These are phyloP conservation scores for Glarea lozoyensis DNA, from an alignment of 495 filamentous ascomycete genomes.

Conservation along the genomic window DNA sequence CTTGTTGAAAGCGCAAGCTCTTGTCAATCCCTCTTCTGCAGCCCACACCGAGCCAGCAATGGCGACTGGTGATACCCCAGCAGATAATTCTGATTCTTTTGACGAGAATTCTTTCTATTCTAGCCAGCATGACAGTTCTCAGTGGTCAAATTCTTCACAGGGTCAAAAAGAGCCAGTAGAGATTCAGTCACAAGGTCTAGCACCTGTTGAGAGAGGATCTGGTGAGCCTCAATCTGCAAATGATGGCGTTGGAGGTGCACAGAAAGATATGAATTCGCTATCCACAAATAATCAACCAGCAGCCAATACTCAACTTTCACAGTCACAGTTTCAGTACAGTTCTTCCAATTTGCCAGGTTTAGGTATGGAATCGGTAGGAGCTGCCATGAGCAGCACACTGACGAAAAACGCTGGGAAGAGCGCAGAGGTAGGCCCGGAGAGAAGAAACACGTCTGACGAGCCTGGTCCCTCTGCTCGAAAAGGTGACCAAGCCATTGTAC, in stretches of 20 bases:
- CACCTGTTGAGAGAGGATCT: conserved; percentile 11
- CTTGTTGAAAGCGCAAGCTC: conserved; percentile 58
- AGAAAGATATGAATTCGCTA: conserved; percentile 17
- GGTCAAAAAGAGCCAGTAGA: conserved; percentile 34
- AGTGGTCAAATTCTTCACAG: conserved; percentile 30
- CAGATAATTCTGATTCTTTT: conserved; percentile 73
- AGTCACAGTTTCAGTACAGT: conserved; percentile 3
- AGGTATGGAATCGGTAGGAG: too few relatives aligned
- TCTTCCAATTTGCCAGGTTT: too few relatives aligned
- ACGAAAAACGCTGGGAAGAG: not conserved
- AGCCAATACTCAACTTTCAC: conserved; percentile 5
- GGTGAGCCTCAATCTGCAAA: conserved; percentile 4
- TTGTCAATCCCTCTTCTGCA: conserved; percentile 49
- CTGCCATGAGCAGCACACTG: too few relatives aligned
- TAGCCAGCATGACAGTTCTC: conserved; percentile 54
- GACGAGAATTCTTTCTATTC: conserved; percentile 96
- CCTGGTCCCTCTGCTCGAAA: too few relatives aligned
- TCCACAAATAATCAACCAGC: conserved; percentile 15
- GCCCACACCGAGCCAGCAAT: conserved; percentile 49
- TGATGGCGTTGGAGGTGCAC: conserved; percentile 6
- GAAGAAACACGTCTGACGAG: too few relatives aligned
- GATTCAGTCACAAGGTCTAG: conserved; percentile 29
- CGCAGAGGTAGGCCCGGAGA: not conserved
- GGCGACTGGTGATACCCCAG: conserved; percentile 32
- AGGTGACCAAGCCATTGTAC: not conserved